These are phyloP conservation scores for Ogataea ramenticola DNA, from an alignment of 805 yeast genomes.

Conservation along the genomic window DNA sequence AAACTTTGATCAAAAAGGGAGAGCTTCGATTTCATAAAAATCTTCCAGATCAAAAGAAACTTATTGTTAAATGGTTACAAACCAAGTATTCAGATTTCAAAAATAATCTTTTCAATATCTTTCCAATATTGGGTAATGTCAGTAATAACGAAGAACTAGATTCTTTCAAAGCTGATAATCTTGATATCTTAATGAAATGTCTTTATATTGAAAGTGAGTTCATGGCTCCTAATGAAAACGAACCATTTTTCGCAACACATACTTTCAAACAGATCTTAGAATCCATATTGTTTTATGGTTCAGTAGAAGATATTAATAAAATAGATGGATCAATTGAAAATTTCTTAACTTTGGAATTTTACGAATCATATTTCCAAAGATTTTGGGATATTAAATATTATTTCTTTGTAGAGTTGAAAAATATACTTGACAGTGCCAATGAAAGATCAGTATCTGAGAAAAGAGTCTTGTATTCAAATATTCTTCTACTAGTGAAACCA, in stretches of 20 bases:
- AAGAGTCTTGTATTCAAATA: conserved; percentile 30
- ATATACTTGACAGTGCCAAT: conserved; percentile 19
- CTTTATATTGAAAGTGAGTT: conserved; percentile 47
- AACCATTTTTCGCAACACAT: conserved; percentile 57
- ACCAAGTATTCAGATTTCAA: conserved; percentile 52
- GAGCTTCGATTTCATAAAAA: conserved; percentile 28
- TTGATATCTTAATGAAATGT: conserved; percentile 51
- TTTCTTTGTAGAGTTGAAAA: conserved; percentile 46
- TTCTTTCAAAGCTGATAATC: conserved; percentile 44
- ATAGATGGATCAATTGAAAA: conserved; percentile 40
- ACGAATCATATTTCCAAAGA: conserved; percentile 42
- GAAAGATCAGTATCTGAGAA: conserved; percentile 3
- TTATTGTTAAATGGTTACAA: conserved; percentile 57
- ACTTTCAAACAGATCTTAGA: conserved; percentile 26
- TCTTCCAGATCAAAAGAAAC: conserved; percentile 35
- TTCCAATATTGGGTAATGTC: conserved; percentile 31
- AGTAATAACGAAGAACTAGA: conserved; percentile 26
- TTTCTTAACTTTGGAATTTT: conserved; percentile 39
- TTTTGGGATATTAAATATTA: conserved; percentile 77
- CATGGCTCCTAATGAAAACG: conserved; percentile 41
- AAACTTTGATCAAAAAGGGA: conserved; percentile 35
- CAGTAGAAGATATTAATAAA: conserved; percentile 30
- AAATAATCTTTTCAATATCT: conserved; percentile 31
- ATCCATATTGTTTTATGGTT: conserved; percentile 18
- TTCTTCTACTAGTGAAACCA: conserved; percentile 30